Evolutionary conservation across 2,329 filamentous ascomycete species (phyloP).

Genomic region (Hansfordia pulvinata): DNA sequence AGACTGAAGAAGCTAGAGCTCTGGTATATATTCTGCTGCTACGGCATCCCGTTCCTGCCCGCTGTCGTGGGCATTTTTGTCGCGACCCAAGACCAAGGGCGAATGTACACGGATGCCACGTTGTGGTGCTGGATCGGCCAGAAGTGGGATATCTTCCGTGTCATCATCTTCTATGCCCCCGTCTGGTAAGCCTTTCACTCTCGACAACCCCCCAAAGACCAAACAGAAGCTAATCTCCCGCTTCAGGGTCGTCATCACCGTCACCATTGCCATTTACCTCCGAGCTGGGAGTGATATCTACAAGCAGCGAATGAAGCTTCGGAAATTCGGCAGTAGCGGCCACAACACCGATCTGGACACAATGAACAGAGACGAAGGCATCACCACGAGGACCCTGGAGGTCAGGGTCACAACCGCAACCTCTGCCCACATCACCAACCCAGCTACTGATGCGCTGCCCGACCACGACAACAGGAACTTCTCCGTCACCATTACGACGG

Average conservation of each 20-base stretch:
- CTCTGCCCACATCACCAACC: too few species aligned
- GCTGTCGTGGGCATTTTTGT: constrained; percentile 57
- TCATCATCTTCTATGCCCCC: constrained; percentile 62
- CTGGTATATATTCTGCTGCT: constrained; percentile 56
- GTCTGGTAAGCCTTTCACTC: constrained; percentile 39
- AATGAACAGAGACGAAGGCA: too few species aligned
- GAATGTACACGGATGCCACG: constrained; percentile 60
- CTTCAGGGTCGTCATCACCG: constrained; percentile 41
- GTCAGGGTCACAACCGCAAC: constrained; percentile 55
- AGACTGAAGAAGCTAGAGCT: constrained; percentile 55
- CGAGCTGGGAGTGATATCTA: constrained; percentile 55
- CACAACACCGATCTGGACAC: constrained; percentile 24
- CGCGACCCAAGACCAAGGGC: constrained; percentile 31
- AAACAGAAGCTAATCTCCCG: constrained; percentile 7
- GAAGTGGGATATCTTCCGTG: constrained; percentile 57
- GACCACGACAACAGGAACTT: constrained; percentile 23
- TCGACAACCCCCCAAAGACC: background rate
- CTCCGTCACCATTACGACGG: constrained; percentile 36
- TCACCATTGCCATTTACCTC: constrained; percentile 53
- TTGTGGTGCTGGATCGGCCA: constrained; percentile 70
- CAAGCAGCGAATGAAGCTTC: constrained; percentile 48
- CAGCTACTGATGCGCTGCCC: constrained; percentile 14
- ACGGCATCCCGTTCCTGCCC: constrained; percentile 59
- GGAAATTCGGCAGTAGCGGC: constrained; percentile 35
- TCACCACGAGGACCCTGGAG: constrained; percentile 45